These are phyloP conservation scores for Neurospora sp. DNA, from an alignment of 495 filamentous ascomycete genomes.

Conservation along the genomic window DNA sequence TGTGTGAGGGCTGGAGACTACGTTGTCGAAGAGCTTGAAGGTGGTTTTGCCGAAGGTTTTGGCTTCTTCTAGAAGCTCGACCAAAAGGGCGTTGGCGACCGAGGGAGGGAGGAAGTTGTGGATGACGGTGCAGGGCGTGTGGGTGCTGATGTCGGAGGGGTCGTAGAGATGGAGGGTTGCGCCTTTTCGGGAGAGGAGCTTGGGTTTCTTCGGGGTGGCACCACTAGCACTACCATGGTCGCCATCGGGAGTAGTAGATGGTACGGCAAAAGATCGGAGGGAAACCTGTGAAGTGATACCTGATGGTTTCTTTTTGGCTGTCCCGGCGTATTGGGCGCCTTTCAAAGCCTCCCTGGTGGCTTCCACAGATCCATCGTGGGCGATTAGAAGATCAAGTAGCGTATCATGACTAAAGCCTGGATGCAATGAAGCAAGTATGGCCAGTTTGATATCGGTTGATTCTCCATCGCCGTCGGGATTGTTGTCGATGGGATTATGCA, in stretches of 20 bases:
- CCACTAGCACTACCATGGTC: constrained; percentile 10
- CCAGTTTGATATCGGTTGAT: constrained; percentile 82
- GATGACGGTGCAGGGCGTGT: constrained; percentile 83
- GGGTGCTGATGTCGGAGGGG: constrained; percentile 62
- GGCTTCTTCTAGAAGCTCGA: constrained; percentile 67
- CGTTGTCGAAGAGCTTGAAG: constrained; percentile 79
- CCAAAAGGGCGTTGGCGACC: constrained; percentile 61
- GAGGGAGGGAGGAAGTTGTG: constrained; percentile 74
- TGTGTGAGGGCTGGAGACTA: constrained; percentile 73
- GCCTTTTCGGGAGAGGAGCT: constrained; percentile 59
- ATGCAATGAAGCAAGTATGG: constrained; percentile 68
- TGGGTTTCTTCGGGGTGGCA: constrained; percentile 30
- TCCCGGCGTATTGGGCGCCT: constrained; percentile 2
- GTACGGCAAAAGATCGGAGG: constrained; percentile 37
- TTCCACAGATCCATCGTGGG: constrained; percentile 66
- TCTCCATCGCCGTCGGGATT: constrained; percentile 37
- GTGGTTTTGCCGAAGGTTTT: constrained; percentile 59
- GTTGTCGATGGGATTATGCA: not conserved
- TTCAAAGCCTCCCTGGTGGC: constrained; percentile 44
- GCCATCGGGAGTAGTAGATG: constrained; percentile 19
- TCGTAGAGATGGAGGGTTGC: constrained; percentile 72
- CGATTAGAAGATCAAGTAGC: constrained; percentile 69
- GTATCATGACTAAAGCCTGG: constrained; percentile 49
- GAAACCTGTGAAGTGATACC: constrained; percentile 44
- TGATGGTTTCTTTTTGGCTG: constrained; percentile 20